Percentiles rank a stretch among this genome's conserved stretches.
Conservation (phyloP, 768 basidiomycete species). For the Mycena chlorophos region DNA sequence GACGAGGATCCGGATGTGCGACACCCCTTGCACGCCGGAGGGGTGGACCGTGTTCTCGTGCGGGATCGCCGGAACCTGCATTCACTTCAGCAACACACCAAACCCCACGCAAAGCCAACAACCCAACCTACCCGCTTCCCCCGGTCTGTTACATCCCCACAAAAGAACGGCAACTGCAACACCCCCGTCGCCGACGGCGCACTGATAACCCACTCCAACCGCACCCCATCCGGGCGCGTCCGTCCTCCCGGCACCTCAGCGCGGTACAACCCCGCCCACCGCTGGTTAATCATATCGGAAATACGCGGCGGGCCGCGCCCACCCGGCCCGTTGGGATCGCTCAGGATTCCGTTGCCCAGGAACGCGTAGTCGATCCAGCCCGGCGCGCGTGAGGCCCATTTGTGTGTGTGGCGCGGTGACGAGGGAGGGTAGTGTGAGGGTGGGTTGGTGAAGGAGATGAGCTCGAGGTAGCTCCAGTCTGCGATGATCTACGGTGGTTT, state of each 20-base stretch:
- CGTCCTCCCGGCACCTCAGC: conserved; percentile 55
- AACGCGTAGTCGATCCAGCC: conserved; percentile 74
- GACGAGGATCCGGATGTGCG: conserved; percentile 48
- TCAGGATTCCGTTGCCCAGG: conserved; percentile 50
- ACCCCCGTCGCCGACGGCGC: conserved; percentile 36
- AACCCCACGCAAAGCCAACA: too few species aligned
- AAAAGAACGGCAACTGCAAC: conserved; percentile 61
- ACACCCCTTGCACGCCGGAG: conserved; percentile 49
- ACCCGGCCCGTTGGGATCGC: too few species aligned
- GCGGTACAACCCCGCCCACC: conserved; percentile 45
- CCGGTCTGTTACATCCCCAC: conserved; percentile 69
- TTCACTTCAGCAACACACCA: too few species aligned
- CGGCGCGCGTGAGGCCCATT: conserved; percentile 53
- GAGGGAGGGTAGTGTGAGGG: conserved; percentile 52
- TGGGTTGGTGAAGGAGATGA: conserved; percentile 65
- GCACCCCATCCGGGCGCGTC: conserved; percentile 52
- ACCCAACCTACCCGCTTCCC: conserved; percentile 48
- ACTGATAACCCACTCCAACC: conserved; percentile 60
- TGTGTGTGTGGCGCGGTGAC: conserved; percentile 49
- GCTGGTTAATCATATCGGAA: conserved; percentile 54
- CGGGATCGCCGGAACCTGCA: conserved; percentile 55
- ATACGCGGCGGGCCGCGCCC: conserved; percentile 35
- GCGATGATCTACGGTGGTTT: conserved; percentile 42
- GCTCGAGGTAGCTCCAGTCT: conserved; percentile 66
- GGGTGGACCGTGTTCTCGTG: conserved; percentile 51